Evolutionary conservation across 495 filamentous ascomycete species (phyloP).

Genomic region (Neurospora sp.): DNA sequence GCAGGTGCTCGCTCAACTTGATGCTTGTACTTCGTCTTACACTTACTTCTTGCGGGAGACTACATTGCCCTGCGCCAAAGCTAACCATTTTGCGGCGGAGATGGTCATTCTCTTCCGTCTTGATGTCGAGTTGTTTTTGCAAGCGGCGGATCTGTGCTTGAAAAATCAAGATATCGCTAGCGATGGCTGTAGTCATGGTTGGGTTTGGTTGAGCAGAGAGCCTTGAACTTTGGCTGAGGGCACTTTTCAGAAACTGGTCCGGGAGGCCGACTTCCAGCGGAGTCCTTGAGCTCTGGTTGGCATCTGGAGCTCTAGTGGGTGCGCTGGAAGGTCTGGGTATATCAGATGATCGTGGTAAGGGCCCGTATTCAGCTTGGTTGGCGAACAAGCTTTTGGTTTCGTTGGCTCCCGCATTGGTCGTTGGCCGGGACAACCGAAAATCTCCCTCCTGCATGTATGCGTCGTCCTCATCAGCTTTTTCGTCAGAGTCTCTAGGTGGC

Average conservation of each 20-base stretch:
- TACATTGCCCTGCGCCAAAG: slow-evolving; percentile 17
- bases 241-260: slow-evolving; percentile 1
- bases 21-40: not conserved
- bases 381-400: not conserved
- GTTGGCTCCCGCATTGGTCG: not conserved
- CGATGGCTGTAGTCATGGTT: slow-evolving; percentile 2
- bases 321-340: not conserved
- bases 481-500: not conserved
- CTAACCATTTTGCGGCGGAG: slow-evolving; percentile 25
- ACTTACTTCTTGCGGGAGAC: slow-evolving; percentile 5
- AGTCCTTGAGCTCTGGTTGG: not conserved
- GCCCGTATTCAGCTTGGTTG: not conserved
- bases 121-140: slow-evolving; percentile 29
- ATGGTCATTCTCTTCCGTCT: slow-evolving; percentile 30
- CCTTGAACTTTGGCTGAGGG: not conserved
- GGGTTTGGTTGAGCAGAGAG: not conserved
- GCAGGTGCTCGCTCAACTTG: slow-evolving; percentile 33
- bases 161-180: slow-evolving; percentile 26
- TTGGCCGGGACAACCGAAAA: not conserved
- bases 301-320: not conserved
- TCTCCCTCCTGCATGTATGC: not conserved
- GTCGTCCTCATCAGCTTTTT: not conserved
- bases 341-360: not conserved
- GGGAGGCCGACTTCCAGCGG: not conserved
- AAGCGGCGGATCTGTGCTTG: slow-evolving; percentile 36